Conservation (phyloP, 305 asterid genomes). For the Fraxinus greggii region DNA sequence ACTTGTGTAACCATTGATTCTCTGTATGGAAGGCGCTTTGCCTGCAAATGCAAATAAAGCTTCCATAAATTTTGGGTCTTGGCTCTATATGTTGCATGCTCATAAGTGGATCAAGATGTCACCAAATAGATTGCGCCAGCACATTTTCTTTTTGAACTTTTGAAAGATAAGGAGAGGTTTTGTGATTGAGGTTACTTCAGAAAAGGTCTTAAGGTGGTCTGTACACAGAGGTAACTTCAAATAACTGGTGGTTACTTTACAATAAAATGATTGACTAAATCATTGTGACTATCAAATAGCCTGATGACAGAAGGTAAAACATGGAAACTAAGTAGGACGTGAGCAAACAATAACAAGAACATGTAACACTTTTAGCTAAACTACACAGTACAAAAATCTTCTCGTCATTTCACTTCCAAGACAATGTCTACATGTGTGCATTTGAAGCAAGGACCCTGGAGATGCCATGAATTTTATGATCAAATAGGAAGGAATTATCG, state of each 20-base stretch:
- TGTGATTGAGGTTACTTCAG: background rate
- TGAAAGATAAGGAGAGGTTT: background rate
- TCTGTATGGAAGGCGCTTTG: constrained; percentile 79
- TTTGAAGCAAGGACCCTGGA: background rate
- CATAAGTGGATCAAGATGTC: background rate
- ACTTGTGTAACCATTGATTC: constrained; percentile 61
- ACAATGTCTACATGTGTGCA: background rate
- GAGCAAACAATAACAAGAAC: background rate
- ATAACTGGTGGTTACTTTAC: background rate
- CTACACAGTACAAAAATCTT: background rate
- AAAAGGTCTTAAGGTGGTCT: background rate
- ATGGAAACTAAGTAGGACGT: background rate
- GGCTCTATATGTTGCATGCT: background rate
- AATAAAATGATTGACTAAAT: background rate
- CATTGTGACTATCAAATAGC: background rate
- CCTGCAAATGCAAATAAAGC: constrained; percentile 48
- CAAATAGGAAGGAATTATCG: constrained; percentile 10
- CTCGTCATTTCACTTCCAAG: background rate
- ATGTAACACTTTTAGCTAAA: background rate
- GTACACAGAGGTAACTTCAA: background rate
- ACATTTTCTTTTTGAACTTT: background rate
- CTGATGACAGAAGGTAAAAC: background rate
- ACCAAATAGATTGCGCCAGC: background rate
- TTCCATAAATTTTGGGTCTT: background rate
- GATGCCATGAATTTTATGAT: background rate